Evolutionary conservation across 306 rosid genomes (phyloP).

Genomic region (Prunus persica): Prunus_persica_NCBIv2 NC_034009.1:30219001-30219500

Average conservation of each 20-base stretch:
- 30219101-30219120: constrained; percentile 47
- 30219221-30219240: constrained; percentile 57
- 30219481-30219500: constrained; percentile 46
- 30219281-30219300: neutral
- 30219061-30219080: constrained; percentile 56
- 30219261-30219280: constrained; percentile 33
- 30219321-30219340: constrained; percentile 3
- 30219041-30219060: constrained; percentile 78
- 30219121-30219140: constrained; percentile 34
- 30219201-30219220: constrained; percentile 59
- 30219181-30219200: constrained; percentile 20
- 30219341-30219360: constrained; percentile 13
- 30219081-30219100: constrained; percentile 27
- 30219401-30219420: constrained; percentile 73
- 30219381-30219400: constrained; percentile 75
- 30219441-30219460: constrained; percentile 63
- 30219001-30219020: constrained; percentile 84
- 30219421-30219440: constrained; percentile 66
- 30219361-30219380: constrained; percentile 38
- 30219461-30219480: constrained; percentile 45
- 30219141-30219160: neutral
- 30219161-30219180: constrained; percentile 1
- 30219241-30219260: constrained; percentile 37
- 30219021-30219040: constrained; percentile 67
- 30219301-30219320: neutral